A percentile compares a stretch with the other conserved stretches of the same genome.
These are phyloP conservation scores for Ceratobasidium sp. DNA, from an alignment of 1,284 basidiomycete species.

Conservation along the genomic window DNA sequence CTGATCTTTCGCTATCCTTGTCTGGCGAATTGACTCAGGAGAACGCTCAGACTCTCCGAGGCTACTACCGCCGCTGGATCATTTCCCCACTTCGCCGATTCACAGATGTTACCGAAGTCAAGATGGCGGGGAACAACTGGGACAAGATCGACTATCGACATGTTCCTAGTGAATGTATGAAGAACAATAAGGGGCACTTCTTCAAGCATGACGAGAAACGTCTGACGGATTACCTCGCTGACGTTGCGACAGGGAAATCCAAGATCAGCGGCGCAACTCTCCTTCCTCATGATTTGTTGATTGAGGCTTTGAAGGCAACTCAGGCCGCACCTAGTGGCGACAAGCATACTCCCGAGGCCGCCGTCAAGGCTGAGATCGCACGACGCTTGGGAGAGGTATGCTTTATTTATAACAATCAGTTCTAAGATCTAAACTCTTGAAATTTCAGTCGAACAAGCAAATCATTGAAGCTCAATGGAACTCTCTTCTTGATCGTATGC, in stretches of 20 bases:
- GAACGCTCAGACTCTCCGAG: conserved; percentile 56
- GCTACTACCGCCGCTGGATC: conserved; percentile 61
- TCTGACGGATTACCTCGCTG: conserved; percentile 62
- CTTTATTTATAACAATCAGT: not conserved
- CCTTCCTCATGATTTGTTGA: conserved; percentile 63
- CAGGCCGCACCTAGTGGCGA: not conserved
- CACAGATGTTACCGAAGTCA: conserved; percentile 60
- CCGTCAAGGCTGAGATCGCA: conserved; percentile 36
- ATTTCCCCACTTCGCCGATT: conserved; percentile 62
- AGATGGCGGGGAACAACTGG: conserved; percentile 69
- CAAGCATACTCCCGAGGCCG: conserved; percentile 7
- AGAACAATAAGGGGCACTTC: conserved; percentile 61
- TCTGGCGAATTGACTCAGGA: conserved; percentile 46
- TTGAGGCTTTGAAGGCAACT: conserved; percentile 49
- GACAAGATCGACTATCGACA: conserved; percentile 52
- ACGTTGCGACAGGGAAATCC: conserved; percentile 62
- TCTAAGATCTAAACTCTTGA: not conserved
- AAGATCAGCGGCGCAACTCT: conserved; percentile 68
- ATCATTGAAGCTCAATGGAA: conserved; percentile 72
- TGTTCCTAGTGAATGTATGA: conserved; percentile 68
- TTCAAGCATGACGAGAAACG: conserved; percentile 63
- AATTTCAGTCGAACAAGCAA: conserved; percentile 47
- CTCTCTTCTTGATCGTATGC: conserved; percentile 60
- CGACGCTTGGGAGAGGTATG: conserved; percentile 35
- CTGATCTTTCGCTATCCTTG: conserved; percentile 44